Evolutionary conservation across 208 protist genomes (phyloP), one percentile per base, ranked within the genome.

Genomic region (Balamuthia mandrillaris): DNA sequence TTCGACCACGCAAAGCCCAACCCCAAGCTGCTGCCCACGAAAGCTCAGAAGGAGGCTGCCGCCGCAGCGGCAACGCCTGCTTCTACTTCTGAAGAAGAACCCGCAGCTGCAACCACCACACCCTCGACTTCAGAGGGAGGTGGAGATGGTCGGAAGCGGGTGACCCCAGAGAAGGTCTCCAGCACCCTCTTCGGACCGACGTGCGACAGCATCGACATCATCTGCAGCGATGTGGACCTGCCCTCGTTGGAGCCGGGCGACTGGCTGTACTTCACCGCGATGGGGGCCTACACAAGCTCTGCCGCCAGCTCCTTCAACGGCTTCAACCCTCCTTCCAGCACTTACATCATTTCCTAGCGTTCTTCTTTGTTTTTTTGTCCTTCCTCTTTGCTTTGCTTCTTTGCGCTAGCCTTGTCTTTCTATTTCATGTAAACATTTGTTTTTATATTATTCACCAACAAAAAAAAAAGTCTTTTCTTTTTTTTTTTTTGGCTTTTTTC

Each of bases 271-370:
- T 95, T 94, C 60, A n/a, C 21, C 33, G 81, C 94, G 84, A 96
- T 97, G 93, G 95, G 95, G 81, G 94, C 95, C 18, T 97, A 96
- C 88, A 96, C 95, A 24, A 33, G 14, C 9, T 68, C 88, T 12
- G 88, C 90, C 7, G 81, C 81, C n/a, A 90, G 88, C 18, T 68
- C 70, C 16, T 95, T 95, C 89, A 94, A 94, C 81, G 92, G 92
- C 54, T 88, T 91, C 58, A n/a, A 41, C 35, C 63, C 63, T 3
- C 63, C 63, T 10, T 51, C 42, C n/a, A 41, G 39, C 37, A 74
- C 42, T 35, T 74, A 74, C 63, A 35, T 74, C 37, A 74, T 74
- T 35, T 74, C 42, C 63, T 51, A 51, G 21, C 39, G 63, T 41
- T 35, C 42, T 29, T 41, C 39, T 41, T 0, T 49, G 1, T 35